A percentile compares a stretch with the other conserved stretches of the same genome.
Conservation (phyloP, 129 eudicot genomes). For the Tagetes patula region DNA sequence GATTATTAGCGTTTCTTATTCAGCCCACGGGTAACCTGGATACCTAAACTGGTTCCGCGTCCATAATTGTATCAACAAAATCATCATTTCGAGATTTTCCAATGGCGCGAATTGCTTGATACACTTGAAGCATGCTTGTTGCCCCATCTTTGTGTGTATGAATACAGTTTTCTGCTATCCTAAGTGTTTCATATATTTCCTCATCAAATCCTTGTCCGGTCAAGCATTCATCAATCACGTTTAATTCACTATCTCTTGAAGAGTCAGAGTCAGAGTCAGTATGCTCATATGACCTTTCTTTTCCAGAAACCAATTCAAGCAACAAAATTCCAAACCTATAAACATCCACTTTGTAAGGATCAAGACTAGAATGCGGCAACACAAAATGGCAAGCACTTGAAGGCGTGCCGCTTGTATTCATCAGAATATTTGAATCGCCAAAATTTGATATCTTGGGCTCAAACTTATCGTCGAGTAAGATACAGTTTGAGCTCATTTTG, state of each 20-base stretch:
- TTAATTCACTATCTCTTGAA: background rate
- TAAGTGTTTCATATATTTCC: slow-evolving; percentile 17
- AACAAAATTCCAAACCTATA: slow-evolving; percentile 77
- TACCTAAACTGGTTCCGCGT: no score
- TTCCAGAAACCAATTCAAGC: slow-evolving; percentile 56
- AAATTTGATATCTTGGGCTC: slow-evolving; percentile 59
- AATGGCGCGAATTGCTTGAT: slow-evolving; percentile 21
- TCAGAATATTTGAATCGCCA: slow-evolving; percentile 42
- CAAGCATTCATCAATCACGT: slow-evolving; percentile 9
- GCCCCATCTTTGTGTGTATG: background rate
- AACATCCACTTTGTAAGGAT: slow-evolving; percentile 69
- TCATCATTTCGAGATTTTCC: slow-evolving; percentile 20
- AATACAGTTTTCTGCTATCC: slow-evolving; percentile 28
- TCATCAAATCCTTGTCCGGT: slow-evolving; percentile 2
- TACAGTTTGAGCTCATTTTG: slow-evolving; percentile 48
- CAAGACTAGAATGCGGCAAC: slow-evolving; percentile 37
- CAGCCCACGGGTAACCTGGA: no score
- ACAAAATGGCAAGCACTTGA: slow-evolving; percentile 23
- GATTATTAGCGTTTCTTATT: no score
- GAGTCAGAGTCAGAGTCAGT: background rate
- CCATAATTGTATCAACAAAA: background rate
- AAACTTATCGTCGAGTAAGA: slow-evolving; percentile 45
- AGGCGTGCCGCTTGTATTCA: slow-evolving; percentile 37
- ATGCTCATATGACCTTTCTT: slow-evolving; percentile 7
- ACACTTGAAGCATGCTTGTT: slow-evolving; percentile 32